phyloP scores from a whole-genome alignment of 768 basidiomycete genomes.

The Psilocybe sp. region DNA sequence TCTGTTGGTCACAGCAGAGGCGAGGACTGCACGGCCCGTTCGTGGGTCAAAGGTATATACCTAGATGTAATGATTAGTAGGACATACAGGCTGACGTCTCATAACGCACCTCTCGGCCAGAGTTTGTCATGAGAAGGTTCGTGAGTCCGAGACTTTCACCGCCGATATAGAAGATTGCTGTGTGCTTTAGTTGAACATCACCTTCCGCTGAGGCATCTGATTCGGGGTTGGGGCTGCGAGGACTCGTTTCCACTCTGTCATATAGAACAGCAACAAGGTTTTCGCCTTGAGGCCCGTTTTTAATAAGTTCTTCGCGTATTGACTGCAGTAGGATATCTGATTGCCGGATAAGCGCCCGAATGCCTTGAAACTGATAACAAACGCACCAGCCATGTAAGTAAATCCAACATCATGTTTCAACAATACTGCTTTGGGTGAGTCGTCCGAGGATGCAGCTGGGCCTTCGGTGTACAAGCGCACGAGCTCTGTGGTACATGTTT shows the following conservation, averaged over 20 bases:
- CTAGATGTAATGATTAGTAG: conserved; percentile 31
- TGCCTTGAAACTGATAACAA: neutral
- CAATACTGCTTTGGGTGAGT: conserved; percentile 34
- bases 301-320: conserved; percentile 24
- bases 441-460: conserved; percentile 4
- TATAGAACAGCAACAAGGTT: conserved; percentile 31
- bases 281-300: conserved; percentile 6
- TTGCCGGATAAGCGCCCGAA: neutral
- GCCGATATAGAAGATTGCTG: conserved; percentile 59
- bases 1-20: conserved; percentile 71
- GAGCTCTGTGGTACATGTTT: conserved; percentile 45
- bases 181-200: conserved; percentile 10
- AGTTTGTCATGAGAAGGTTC: conserved; percentile 84
- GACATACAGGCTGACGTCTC: neutral
- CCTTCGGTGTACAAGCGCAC: conserved; percentile 26
- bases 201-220: neutral
- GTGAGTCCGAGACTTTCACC: conserved; percentile 76
- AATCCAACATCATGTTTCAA: conserved; percentile 80
- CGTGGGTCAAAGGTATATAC: conserved; percentile 76
- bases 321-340: conserved; percentile 32
- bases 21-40: conserved; percentile 38
- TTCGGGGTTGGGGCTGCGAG: neutral
- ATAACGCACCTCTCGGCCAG: conserved; percentile 51
- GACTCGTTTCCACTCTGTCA: conserved; percentile 9
- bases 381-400: conserved; percentile 60